A percentile compares a stretch with the other conserved stretches of the same genome.
phyloP scores from a whole-genome alignment of 2,329 filamentous ascomycete species.

The Cercospora zeina region DNA sequence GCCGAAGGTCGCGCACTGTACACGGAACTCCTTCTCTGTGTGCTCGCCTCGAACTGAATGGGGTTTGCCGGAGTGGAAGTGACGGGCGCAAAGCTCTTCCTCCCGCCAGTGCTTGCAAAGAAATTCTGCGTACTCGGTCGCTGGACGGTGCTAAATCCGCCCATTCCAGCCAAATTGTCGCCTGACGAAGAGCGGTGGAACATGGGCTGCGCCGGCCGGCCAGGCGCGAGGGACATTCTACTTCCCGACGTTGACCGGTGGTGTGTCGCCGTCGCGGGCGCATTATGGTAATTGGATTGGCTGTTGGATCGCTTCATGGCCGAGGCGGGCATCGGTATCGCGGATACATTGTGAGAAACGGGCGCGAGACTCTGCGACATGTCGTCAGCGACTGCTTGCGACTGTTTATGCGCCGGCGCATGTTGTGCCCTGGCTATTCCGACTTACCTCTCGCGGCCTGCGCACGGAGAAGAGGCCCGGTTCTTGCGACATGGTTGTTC shows the following conservation, averaged over 20 bases:
- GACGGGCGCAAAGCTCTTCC: constrained; percentile 70
- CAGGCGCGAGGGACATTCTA: constrained; percentile 80
- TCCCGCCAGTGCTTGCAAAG: constrained; percentile 58
- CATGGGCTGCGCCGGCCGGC: constrained; percentile 79
- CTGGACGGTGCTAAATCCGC: constrained; percentile 76
- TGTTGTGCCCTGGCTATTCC: constrained; percentile 11
- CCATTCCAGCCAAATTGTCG: constrained; percentile 72
- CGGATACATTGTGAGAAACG: constrained; percentile 73
- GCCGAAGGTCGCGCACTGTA: constrained; percentile 59
- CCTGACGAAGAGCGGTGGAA: constrained; percentile 85
- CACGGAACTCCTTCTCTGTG: constrained; percentile 73
- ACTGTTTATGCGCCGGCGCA: constrained; percentile 14
- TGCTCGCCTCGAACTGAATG: constrained; percentile 53
- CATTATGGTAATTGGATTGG: constrained; percentile 64
- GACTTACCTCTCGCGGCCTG: constrained; percentile 80
- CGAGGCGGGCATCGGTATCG: constrained; percentile 86
- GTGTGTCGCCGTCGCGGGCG: constrained; percentile 68
- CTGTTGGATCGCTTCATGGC: constrained; percentile 92
- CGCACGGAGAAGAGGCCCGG: constrained; percentile 87
- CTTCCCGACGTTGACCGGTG: constrained; percentile 79
- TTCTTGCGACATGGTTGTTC: constrained; percentile 74
- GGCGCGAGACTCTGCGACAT: constrained; percentile 73
- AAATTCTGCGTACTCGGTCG: constrained; percentile 75
- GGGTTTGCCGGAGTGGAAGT: constrained; percentile 52
- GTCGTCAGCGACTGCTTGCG: constrained; percentile 13